Evolutionary conservation across 1,139 yeast genomes (phyloP).

Genomic region (Debaryomyces fabryi): DNA sequence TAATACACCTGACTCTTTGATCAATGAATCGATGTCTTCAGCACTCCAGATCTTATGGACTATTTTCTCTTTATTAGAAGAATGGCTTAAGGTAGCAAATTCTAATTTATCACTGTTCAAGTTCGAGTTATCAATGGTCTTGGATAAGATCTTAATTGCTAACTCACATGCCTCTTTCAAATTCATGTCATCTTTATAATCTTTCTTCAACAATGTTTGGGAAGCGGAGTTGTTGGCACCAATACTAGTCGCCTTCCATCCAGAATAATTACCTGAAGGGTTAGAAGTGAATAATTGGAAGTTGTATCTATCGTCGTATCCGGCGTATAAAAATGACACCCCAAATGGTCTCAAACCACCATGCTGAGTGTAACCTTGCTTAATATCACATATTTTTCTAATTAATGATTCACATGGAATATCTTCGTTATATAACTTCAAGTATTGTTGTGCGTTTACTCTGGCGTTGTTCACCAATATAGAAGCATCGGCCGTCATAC

Average conservation of each 20-base stretch:
- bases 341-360: slow-evolving; percentile 99
- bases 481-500: slow-evolving; percentile 96
- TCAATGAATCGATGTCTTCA: slow-evolving; percentile 69
- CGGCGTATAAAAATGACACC: slow-evolving; percentile 94
- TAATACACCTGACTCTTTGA: slow-evolving; percentile 74
- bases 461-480: slow-evolving; percentile 90
- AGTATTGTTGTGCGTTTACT: slow-evolving; percentile 77
- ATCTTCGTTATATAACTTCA: slow-evolving; percentile 85
- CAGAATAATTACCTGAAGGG: slow-evolving; percentile 96
- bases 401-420: slow-evolving; percentile 92
- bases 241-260: slow-evolving; percentile 97
- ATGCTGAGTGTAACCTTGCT: slow-evolving; percentile 98
- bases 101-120: slow-evolving; percentile 88
- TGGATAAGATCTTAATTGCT: slow-evolving; percentile 88
- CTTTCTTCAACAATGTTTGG: slow-evolving; percentile 93
- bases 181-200: slow-evolving; percentile 79
- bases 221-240: slow-evolving; percentile 98
- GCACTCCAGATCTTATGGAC: slow-evolving; percentile 80
- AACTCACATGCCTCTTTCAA: slow-evolving; percentile 82
- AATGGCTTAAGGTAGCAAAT: slow-evolving; percentile 72
- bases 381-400: slow-evolving; percentile 85
- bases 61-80: slow-evolving; percentile 53
- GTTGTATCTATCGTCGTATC: slow-evolving; percentile 86
- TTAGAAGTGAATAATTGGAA: slow-evolving; percentile 94
- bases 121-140: slow-evolving; percentile 90